Percentiles rank a stretch among this genome's conserved stretches.
These are phyloP conservation scores for Phaeosphaeriaceae sp. DNA, from an alignment of 2,329 filamentous ascomycete genomes.

Conservation along the genomic window DNA sequence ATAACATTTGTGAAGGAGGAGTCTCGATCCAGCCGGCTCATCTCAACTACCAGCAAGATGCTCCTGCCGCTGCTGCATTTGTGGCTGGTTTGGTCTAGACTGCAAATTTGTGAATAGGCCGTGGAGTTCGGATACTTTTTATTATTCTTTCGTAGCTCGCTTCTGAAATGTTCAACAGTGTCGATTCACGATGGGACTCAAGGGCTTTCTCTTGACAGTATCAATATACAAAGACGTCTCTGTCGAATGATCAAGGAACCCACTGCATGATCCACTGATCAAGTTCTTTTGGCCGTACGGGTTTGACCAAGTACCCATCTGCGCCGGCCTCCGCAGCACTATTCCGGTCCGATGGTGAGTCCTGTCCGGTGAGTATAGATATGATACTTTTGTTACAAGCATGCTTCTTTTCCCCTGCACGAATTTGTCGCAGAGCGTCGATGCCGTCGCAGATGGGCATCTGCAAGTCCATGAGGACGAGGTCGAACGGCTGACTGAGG, in stretches of 20 bases:
- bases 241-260: conserved; percentile 15
- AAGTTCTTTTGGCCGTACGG: conserved; percentile 38
- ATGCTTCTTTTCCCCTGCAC: conserved; percentile 36
- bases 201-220: background rate
- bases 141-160: too few relatives aligned
- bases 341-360: conserved; percentile 31
- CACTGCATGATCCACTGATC: conserved; percentile 29
- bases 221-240: background rate
- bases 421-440: conserved; percentile 44
- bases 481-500: conserved; percentile 25
- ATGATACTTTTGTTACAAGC: conserved; percentile 32
- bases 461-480: conserved; percentile 52
- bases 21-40: conserved; percentile 15
- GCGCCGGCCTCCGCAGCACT: conserved; percentile 36
- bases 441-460: conserved; percentile 52
- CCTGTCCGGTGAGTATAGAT: conserved; percentile 46
- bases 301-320: conserved; percentile 43
- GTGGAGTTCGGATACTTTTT: too few relatives aligned
- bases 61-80: conserved; percentile 16
- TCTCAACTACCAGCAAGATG: conserved; percentile 22
- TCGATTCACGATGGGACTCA: too few relatives aligned
- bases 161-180: too few relatives aligned
- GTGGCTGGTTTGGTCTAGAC: conserved; percentile 11
- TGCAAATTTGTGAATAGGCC: background rate
- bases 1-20: conserved; percentile 35